phyloP scores from a whole-genome alignment of 1,284 basidiomycete genomes.

The Melampsora larici-populina region DNA sequence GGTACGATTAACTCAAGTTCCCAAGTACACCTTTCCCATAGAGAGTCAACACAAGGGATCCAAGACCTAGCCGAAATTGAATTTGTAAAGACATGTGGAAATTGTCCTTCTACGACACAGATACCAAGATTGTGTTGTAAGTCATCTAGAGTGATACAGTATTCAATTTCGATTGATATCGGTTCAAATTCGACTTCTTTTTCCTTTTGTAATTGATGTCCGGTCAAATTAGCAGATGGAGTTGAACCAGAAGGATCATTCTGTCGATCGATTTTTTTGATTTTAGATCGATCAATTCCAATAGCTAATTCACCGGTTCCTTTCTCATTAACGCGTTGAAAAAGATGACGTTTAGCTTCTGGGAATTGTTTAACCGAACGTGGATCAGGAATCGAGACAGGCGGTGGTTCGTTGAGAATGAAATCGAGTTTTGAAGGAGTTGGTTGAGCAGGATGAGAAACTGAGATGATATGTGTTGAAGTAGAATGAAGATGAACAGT shows the following conservation, averaged over 20 bases:
- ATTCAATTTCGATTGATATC: constrained; percentile 71
- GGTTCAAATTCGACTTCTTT: constrained; percentile 65
- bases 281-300: constrained; percentile 54
- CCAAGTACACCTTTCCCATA: constrained; percentile 98
- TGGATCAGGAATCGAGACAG: constrained; percentile 33
- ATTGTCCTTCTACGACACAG: constrained; percentile 73
- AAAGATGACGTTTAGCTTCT: constrained; percentile 41
- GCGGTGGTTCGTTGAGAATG: constrained; percentile 22
- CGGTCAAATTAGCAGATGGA: constrained; percentile 1
- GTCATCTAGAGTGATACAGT: constrained; percentile 66
- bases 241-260: neutral
- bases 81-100: constrained; percentile 86
- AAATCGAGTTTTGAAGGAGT: neutral
- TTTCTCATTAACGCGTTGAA: constrained; percentile 38
- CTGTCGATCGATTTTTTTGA: constrained; percentile 50
- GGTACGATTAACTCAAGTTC: constrained; percentile 96
- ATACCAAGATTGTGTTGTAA: constrained; percentile 70
- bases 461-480: constrained; percentile 56
- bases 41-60: constrained; percentile 92
- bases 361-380: constrained; percentile 44
- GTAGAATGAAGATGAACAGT: constrained; percentile 80
- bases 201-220: constrained; percentile 4
- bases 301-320: constrained; percentile 49
- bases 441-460: constrained; percentile 41
- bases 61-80: constrained; percentile 89